Percentiles rank a stretch among this genome's conserved stretches.
phyloP scores from a whole-genome alignment of 2,329 filamentous ascomycete genomes.

The Arthrobotrys sphaeroides region DNA sequence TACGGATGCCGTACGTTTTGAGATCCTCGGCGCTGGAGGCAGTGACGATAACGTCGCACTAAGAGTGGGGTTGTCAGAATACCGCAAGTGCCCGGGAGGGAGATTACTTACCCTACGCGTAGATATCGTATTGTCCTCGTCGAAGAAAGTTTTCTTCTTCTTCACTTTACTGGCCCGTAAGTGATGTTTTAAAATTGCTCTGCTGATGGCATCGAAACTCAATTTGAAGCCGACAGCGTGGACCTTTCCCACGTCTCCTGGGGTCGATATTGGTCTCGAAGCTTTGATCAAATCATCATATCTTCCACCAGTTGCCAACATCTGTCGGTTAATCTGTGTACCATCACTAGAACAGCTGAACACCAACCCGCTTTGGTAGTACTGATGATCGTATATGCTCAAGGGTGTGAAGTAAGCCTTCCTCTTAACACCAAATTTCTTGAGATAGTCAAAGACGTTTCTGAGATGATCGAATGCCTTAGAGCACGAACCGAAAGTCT shows the following conservation, averaged over 20 bases:
- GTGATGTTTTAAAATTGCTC: slow-evolving; percentile 68
- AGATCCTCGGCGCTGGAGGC: slow-evolving; percentile 83
- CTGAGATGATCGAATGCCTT: slow-evolving; percentile 79
- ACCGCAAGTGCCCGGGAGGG: no score
- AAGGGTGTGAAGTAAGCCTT: slow-evolving; percentile 87
- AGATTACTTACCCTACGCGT: slow-evolving; percentile 66
- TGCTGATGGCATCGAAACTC: slow-evolving; percentile 82
- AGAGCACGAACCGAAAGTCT: slow-evolving; percentile 30
- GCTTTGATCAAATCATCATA: slow-evolving; percentile 91
- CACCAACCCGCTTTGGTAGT: slow-evolving; percentile 84
- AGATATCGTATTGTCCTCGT: slow-evolving; percentile 70
- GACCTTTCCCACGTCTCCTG: slow-evolving; percentile 70
- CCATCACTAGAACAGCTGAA: slow-evolving; percentile 91
- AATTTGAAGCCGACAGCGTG: slow-evolving; percentile 94
- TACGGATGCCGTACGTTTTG: slow-evolving; percentile 75
- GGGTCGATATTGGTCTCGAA: slow-evolving; percentile 70
- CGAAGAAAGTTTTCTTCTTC: slow-evolving; percentile 63
- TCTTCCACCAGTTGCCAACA: slow-evolving; percentile 91
- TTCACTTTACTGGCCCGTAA: slow-evolving; percentile 54
- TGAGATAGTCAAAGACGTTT: slow-evolving; percentile 78
- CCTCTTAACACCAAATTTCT: slow-evolving; percentile 76
- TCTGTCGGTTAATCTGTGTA: slow-evolving; percentile 74
- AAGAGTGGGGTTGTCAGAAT: no score
- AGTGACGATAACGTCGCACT: slow-evolving; percentile 86
- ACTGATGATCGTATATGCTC: slow-evolving; percentile 87